These are phyloP conservation scores for Tarenaya hassleriana DNA, from an alignment of 345 rosid genomes.

Conservation along the genomic window DNA sequence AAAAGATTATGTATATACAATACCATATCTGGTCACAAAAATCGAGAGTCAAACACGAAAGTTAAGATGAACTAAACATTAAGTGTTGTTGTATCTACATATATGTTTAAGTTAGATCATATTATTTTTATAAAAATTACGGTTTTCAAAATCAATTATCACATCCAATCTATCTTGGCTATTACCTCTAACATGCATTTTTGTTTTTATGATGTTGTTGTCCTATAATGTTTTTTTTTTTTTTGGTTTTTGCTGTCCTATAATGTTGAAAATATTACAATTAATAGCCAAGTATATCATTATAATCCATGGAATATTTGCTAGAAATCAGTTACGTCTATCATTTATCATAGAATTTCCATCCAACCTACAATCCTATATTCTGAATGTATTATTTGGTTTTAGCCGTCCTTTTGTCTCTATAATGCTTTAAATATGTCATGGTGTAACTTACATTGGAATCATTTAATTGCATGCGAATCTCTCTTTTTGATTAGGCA, in stretches of 20 bases:
- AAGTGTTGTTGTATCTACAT: no score
- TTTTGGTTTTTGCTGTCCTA: no score
- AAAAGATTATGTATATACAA: no score
- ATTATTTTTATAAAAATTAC: no score
- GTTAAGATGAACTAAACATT: no score
- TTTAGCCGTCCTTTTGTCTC: not conserved
- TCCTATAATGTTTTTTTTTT: no score
- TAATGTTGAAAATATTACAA: not conserved
- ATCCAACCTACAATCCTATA: not conserved
- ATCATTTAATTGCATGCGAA: not conserved
- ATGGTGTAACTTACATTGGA: constrained; percentile 2
- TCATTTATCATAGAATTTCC: not conserved
- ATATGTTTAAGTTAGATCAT: no score
- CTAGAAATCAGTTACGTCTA: not conserved
- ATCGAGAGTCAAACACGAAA: no score
- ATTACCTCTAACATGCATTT: not conserved
- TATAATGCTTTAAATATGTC: not conserved
- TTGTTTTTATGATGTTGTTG: not conserved
- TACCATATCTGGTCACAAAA: no score
- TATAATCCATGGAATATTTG: not conserved
- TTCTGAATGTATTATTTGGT: constrained; percentile 1
- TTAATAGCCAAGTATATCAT: not conserved
- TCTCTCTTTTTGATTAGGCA: constrained; percentile 36
- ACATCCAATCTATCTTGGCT: no score
- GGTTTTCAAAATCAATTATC: no score